Base-by-base conservation (phyloP, 2,329 filamentous ascomycete genomes). In the Laburnicola sp. region DNA sequence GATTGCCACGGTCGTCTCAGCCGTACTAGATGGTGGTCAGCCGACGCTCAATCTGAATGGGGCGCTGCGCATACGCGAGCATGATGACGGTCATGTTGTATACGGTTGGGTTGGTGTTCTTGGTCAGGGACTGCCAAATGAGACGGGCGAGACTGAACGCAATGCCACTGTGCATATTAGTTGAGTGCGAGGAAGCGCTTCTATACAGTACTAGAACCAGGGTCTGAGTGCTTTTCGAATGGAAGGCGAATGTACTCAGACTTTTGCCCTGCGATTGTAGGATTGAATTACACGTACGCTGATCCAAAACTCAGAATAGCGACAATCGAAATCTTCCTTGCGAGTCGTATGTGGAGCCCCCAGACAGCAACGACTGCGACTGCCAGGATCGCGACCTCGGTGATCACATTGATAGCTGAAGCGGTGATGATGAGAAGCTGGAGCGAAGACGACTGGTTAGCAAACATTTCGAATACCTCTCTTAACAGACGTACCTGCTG, bases 11-110 rank as follows among this genome's bases (percentile, higher is more conserved):
- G 45, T 47, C 27, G 45, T 39, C 23, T 47, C 45, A 8, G 45
- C 45, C 25, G 45, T 47, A 26, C 45, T 47, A 4, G n/a, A 2
- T 16, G n/a, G 3, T 10, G 16, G 6, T 47, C 22, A 47, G 36
- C 26, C 3, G 16, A 43, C 9, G 26, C n/a, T 7, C 4, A 38
- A 4, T 11, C 26, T 8, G 35, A 6, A 8, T 21, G 10, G 6
- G 2, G 21, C 26, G 26, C 11, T 32, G 8, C 8, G 16, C 45
- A 22, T 40, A 40, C 45, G 45, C 45, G 11, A 47, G 36, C 45
- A 47, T 47, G 28, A 47, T 47, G 9, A 47, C 45, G 4, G 45
- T 47, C 45, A 47, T 47, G 21, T 47, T 47, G 22, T 47, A 47
- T 4, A 47, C 30, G 6, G 45, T 47, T 21, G 45, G 45, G 16